phyloP scores from a whole-genome alignment of 208 protist genomes.

The Borovskyia barvae region DNA sequence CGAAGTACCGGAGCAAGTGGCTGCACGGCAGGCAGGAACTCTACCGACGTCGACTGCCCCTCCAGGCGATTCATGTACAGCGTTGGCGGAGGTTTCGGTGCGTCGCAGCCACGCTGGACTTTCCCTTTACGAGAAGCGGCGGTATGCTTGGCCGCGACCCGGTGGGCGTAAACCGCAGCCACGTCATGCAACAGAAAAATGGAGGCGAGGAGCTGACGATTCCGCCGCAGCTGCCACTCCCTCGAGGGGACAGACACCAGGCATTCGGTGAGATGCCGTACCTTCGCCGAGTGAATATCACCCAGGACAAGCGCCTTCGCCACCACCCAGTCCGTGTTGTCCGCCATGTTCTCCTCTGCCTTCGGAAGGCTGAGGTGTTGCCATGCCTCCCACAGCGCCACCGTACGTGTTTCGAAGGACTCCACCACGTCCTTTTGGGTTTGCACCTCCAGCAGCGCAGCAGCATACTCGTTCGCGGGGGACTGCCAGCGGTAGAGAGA shows the following conservation, averaged over 20 bases:
- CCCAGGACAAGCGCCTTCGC: slow-evolving; percentile 64
- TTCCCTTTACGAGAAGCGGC: slow-evolving; percentile 43
- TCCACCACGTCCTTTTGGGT: slow-evolving; percentile 75
- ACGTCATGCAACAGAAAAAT: slow-evolving; percentile 77
- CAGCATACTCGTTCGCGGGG: slow-evolving; percentile 38
- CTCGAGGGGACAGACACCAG: slow-evolving; percentile 46
- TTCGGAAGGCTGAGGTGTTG: slow-evolving; percentile 14
- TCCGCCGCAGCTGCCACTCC: slow-evolving; percentile 36
- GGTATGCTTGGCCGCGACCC: slow-evolving; percentile 19
- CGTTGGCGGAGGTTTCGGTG: neutral
- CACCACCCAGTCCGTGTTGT: slow-evolving; percentile 82
- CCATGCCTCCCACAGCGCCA: slow-evolving; percentile 30
- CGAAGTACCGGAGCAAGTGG: slow-evolving; percentile 34
- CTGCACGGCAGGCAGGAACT: slow-evolving; percentile 42
- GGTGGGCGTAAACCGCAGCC: slow-evolving; percentile 40
- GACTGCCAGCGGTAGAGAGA: slow-evolving; percentile 55
- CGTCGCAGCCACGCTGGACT: slow-evolving; percentile 13
- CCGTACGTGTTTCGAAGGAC: slow-evolving; percentile 30
- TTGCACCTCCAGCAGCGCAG: slow-evolving; percentile 61
- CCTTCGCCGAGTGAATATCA: slow-evolving; percentile 66
- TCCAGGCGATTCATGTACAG: slow-evolving; percentile 18
- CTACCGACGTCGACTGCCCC: neutral
- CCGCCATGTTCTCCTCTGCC: slow-evolving; percentile 27
- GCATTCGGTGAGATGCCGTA: slow-evolving; percentile 43
- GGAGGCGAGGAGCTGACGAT: slow-evolving; percentile 43